Evolutionary conservation across 306 rosid species (phyloP).

Genomic region (Hippophae gyantsensis): DNA sequence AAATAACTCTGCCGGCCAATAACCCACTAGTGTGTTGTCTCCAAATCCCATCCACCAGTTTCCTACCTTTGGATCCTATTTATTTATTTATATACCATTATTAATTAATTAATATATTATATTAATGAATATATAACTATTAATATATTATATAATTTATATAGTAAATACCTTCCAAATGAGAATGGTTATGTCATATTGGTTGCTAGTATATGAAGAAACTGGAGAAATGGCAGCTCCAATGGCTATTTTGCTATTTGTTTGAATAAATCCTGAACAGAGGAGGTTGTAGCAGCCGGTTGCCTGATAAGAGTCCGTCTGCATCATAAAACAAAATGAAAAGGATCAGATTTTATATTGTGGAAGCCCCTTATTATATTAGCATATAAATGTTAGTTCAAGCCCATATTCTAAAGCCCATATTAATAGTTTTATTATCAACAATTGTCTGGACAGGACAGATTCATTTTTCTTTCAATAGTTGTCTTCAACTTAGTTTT

Average conservation of each 20-base stretch:
- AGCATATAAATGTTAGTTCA: too few relatives aligned
- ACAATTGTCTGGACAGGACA: too few relatives aligned
- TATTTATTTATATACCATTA: conserved; percentile 25
- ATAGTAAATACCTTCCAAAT: conserved; percentile 65
- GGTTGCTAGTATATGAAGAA: conserved; percentile 48
- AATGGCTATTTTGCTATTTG: conserved; percentile 66
- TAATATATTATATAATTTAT: not conserved
- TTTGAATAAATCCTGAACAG: conserved; percentile 83
- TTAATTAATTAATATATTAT: too few relatives aligned
- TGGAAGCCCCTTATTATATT: too few relatives aligned
- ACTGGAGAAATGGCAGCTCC: conserved; percentile 95
- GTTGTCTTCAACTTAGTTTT: too few relatives aligned
- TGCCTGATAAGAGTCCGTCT: conserved; percentile 80
- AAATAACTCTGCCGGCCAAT: conserved; percentile 88
- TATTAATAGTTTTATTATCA: too few relatives aligned
- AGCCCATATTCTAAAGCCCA: too few relatives aligned
- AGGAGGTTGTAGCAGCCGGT: conserved; percentile 94
- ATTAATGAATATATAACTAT: not conserved
- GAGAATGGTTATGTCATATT: conserved; percentile 73
- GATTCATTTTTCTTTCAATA: too few relatives aligned
- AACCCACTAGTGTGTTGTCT: conserved; percentile 61
- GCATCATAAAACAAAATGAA: not conserved
- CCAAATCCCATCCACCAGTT: conserved; percentile 99
- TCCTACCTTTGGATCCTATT: conserved; percentile 76
- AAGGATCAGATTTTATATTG: too few relatives aligned